These are phyloP conservation scores for Xylariaceae sp. DNA, from an alignment of 2,329 filamentous ascomycete genomes.

Conservation along the genomic window DNA sequence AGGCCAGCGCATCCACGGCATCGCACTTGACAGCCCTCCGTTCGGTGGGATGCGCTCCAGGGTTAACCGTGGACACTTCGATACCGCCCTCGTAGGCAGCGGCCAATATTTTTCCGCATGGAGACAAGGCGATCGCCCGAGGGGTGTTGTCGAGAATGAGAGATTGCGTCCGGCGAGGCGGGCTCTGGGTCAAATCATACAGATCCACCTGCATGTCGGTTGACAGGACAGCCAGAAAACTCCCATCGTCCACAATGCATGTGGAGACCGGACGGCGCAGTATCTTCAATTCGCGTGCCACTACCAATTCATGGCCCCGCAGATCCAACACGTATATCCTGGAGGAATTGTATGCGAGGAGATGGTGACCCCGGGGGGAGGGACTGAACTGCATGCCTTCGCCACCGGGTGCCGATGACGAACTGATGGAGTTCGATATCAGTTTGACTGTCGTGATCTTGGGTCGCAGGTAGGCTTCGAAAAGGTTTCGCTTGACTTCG, in stretches of 20 bases:
- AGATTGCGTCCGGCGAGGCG: slow-evolving; percentile 66
- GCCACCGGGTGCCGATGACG: slow-evolving; percentile 73
- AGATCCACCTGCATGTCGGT: slow-evolving; percentile 79
- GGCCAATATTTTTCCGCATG: slow-evolving; percentile 74
- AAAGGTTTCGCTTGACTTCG: slow-evolving; percentile 71
- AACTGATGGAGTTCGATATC: slow-evolving; percentile 78
- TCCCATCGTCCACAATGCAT: slow-evolving; percentile 74
- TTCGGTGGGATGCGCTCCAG: slow-evolving; percentile 58
- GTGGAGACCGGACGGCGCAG: slow-evolving; percentile 68
- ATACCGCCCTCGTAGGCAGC: slow-evolving; percentile 85
- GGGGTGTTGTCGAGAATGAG: slow-evolving; percentile 75
- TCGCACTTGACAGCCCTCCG: slow-evolving; percentile 74
- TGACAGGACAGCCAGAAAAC: slow-evolving; percentile 71
- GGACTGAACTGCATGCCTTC: slow-evolving; percentile 82
- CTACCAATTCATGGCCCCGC: slow-evolving; percentile 50
- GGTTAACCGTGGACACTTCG: slow-evolving; percentile 71
- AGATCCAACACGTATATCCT: slow-evolving; percentile 75
- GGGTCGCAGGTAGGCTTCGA: slow-evolving; percentile 69
- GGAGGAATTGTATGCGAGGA: slow-evolving; percentile 80
- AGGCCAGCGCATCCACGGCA: slow-evolving; percentile 65
- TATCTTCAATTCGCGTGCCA: slow-evolving; percentile 75
- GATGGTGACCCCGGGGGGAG: slow-evolving; percentile 66
- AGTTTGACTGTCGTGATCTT: slow-evolving; percentile 68
- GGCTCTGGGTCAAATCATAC: slow-evolving; percentile 63
- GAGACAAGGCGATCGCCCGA: slow-evolving; percentile 72